Base-by-base conservation (phyloP, 148 eudicot species). In the Fagopyrum tataricum region DNA sequence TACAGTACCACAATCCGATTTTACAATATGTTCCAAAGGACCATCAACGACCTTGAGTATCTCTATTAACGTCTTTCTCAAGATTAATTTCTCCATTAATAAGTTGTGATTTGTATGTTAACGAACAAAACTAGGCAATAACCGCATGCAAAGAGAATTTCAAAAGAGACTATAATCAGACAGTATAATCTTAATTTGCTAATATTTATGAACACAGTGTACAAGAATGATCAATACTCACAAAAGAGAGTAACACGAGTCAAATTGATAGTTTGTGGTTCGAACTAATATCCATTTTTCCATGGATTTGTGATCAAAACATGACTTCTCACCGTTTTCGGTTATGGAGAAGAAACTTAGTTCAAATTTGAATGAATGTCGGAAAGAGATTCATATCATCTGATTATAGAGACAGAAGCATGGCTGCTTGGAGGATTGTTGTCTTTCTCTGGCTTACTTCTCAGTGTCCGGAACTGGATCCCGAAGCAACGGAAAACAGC, bases 351-450 rank as follows among this genome's bases (percentile, higher is more conserved):
- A 58, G 23, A 58, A 1, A 5, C 37, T 31, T 31, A 31, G 37
- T 31, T 31, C 64, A n/a, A 62, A 62, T 62, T 62, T 31, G 56
- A 20, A 20, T 49, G 18, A 49, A 15, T 49, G 55, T 13, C 53
- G 49, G 39, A 59, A 18, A n/a, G 26, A n/a, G 55, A 14, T 48
- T 43, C 72, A 26, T 40, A 40, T 80, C 74, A 80, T 73, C 82
- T 73, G 52, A 76, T 74, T 18, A 67, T 73, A n/a, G 82, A 80
- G 73, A 26, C 66, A 24, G 79, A 72, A 10, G 82, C 70, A 47
- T 76, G 78, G 67, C 82, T 79, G 47, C 73, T 70, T 67, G 76
- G 39, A 73, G 69, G 6, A 13, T 5, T 37, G 42, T 13, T 18
- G 43, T 64, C 69, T 64, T 64, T 64, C 39, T 64, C 69, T 43